Evolutionary conservation across 331 rosid genomes (phyloP), one percentile per base, ranked within the genome.

Genomic region (Acacia concinna): DNA sequence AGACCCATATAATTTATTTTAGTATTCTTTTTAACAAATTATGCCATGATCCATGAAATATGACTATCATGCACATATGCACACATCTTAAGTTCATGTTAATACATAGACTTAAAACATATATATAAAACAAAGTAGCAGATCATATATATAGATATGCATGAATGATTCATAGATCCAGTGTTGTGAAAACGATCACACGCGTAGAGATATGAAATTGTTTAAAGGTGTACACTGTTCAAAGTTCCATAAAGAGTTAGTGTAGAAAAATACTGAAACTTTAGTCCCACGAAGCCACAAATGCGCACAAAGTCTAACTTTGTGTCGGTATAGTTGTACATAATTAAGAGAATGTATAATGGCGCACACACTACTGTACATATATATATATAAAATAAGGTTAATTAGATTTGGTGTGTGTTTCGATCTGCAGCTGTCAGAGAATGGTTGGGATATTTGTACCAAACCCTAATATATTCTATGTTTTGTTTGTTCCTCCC

Each of bases 281-380:
- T 68, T 68, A 8, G 73, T n/a, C 28, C 73, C 52, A 38, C 34
- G 73, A 40, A 68, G 52, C 73, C 20, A 68, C 20, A 12, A 68
- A 68, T 40, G 52, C 52, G 73, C 73, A 68, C 20, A 40, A 1
- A 41, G 74, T 68, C 30, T 66, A n/a, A 17, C 30, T 66, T 51
- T 66, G 15, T 66, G 71, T 62, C 79, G 57, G 72, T 44, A 31
- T 44, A 5, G 75, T 72, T 82, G 25, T 83, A 67, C 30, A 57
- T 71, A 71, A 8, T 38, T 69, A 73, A 63, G 32, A 81, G 51
- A 46, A 40, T 78, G 71, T 38, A 46, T 46, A 46, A 15, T 4
- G 20, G n/a, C 52, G 15, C 17, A 46, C n/a, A 46, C 5, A 35
- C 38, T 23, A 17, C 43, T 18, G 38, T n/a, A 54, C 30, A 38